Evolutionary conservation across 768 basidiomycete genomes (phyloP), one percentile per base, ranked within the genome.

Genomic region (Lactarius trivialis): DNA sequence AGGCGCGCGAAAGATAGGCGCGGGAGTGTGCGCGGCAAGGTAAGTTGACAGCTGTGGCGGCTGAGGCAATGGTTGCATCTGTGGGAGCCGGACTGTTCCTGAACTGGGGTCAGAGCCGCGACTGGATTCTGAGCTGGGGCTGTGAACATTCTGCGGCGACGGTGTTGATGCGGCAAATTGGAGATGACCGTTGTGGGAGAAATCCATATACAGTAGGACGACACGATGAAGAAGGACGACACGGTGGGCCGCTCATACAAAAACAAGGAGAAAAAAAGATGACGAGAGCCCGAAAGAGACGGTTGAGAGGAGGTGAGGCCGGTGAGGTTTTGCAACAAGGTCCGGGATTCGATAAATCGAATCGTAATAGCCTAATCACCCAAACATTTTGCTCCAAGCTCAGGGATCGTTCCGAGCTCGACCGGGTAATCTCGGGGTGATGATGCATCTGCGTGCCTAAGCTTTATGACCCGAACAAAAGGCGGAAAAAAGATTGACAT

Each of bases 1-100:
- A 8, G 88, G 88, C 2, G 88, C 82, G 65, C 78, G 81, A 76
- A 87, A 88, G 0, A 79, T 68, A 30, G 67, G 65, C 33, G 65
- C 32, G 24, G 50, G 11, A 2, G 43, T 24, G 48, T 26, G 36
- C 45, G 3, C 21, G 34, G 28, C 24, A 55, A n/a, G 56, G 12
- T 39, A 14, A 19, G 49, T 21, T 26, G 37, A n/a, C 28, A n/a
- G 32, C 21, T 28, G 50, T 2, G 43, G 19, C 11, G 5, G 41
- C 12, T 26, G 45, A 9, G 28, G 36, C 28, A 15, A 55, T 26
- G 45, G 48, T 8, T 37, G 30, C 4, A 2, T 17, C 1, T n/a
- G 26, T 19, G 36, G 54, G 45, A 15, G 54, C 14, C 12, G 28
- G 21, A 17, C 17, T 12, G 61, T 21, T 19, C 45, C 55, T 28